Base-by-base conservation (phyloP, 2,329 filamentous ascomycete genomes). In the Arthroderma uncinatum region DNA sequence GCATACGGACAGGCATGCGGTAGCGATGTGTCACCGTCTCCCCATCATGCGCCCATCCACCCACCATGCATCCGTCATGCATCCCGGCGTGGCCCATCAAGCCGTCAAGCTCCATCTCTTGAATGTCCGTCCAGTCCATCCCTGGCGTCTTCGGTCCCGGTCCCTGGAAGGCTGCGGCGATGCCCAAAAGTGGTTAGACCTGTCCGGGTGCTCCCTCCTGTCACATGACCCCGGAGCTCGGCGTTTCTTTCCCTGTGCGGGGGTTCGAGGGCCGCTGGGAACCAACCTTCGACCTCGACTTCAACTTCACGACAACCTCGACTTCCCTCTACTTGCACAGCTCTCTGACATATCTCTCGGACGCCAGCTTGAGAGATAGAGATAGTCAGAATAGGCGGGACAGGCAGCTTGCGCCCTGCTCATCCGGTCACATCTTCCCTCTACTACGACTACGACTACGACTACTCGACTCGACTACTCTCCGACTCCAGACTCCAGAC, bases 181-280 rank as follows among this genome's bases (percentile, higher is more conserved):
- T 14, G 44, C 25, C 44, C 44, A 8, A 50, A 50, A 50, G 44
- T 8, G 44, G 44, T 3, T 50, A 50, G 44, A 14, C 25, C 44
- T 16, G 7, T 14, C 12, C 44, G 44, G 25, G 23, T 9, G n/a
- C n/a, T n/a, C n/a, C n/a, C n/a, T n/a, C n/a, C n/a, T n/a, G 23
- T 50, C 44, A 50, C 44, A 33, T 50, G 44, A 30, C n/a, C 7
- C 25, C 44, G 44, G 44, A 50, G 9, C 44, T 33, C 44, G 44
- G 44, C 44, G 44, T 50, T 50, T 30, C 44, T 50, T 50, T 50
- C 44, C 44, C 19, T 50, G 44, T 25, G 44, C 44, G 44, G 44
- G 44, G 44, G 4, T 12, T 12, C 33, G 12, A 21, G 19, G 5
- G 39, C 19, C 19, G 39, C 4, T 19, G 16, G 12, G 34, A 36